Evolutionary conservation across 2,329 filamentous ascomycete species (phyloP), one percentile per base, ranked within the genome.

Genomic region (Aspergillus aculeatinus): DNA sequence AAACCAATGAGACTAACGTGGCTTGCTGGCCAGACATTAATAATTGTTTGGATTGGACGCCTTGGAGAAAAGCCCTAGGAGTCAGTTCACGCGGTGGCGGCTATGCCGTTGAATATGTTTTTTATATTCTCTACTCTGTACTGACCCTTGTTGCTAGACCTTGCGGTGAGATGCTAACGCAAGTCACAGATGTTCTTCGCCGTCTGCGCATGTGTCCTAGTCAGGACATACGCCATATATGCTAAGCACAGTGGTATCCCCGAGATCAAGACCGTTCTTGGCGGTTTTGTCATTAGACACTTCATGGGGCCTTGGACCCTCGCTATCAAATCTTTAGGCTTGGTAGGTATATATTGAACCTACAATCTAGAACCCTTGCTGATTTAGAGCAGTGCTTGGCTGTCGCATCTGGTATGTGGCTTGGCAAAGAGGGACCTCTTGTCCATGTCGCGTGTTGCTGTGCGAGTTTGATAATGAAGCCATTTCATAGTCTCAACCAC

Each of bases 381-480:
- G 52, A 64, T 75, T 48, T 10, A 25, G n/a, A 2, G 12, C 61
- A 96, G 87, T 93, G 92, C 74, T 85, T 98, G 39, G 90, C 94
- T 48, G 94, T 97, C 49, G 91, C 91, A 65, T 97, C 93, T 5
- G 94, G 94, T 54, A 88, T 99, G 82, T 98, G 95, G 94, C 81
- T 98, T 14, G 94, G 94, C 33, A 98, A 98, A 76, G 94, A 99
- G 80, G 94, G 94, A 1, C 94, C 94, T 0, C 79, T 98, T 42
- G 94, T 99, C 5, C 94, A 99, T 76, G 93, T 98, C 23, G 94
- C 94, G 61, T 98, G 95, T 78, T 98, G 95, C 75, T 97, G 93
- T 72, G 92, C 94, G 51, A 96, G 96, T 72, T 78, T 97, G 10
- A 92, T 97, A 71, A 96, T 95, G 85, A 96, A 96, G 74, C 80